Conservation (phyloP, 2,329 filamentous ascomycete genomes). For the Verticillium dahliae region DNA sequence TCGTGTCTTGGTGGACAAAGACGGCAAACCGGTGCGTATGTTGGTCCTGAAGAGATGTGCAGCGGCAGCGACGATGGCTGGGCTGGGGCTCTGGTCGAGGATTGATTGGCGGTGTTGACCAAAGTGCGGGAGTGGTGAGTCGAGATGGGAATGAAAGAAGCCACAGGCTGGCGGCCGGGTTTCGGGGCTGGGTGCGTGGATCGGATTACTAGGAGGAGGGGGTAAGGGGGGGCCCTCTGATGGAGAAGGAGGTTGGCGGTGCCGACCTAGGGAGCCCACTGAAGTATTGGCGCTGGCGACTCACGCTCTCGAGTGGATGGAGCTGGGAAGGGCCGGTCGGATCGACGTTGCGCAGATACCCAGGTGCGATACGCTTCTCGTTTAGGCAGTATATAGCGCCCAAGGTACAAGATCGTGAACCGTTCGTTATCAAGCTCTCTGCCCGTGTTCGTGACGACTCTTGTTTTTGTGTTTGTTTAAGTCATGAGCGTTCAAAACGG, state of each 20-base stretch:
- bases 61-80: not conserved
- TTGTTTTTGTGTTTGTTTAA: not conserved
- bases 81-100: not conserved
- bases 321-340: not conserved
- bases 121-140: not conserved
- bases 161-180: not conserved
- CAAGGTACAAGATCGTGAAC: not conserved
- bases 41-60: not conserved
- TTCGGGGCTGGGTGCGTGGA: not conserved
- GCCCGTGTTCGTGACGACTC: not conserved
- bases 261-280: not conserved
- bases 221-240: not conserved
- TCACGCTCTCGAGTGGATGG: not conserved
- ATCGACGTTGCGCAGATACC: not conserved
- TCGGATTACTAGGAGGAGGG: not conserved
- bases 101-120: not conserved
- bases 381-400: not conserved
- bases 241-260: not conserved
- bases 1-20: not conserved
- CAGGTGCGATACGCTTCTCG: not conserved
- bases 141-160: not conserved
- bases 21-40: not conserved
- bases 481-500: too few species aligned
- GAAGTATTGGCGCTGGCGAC: not conserved
- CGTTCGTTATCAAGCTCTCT: not conserved